Evolutionary conservation across 495 filamentous ascomycete species (phyloP).

Genomic region (Extremus antarcticus): DNA sequence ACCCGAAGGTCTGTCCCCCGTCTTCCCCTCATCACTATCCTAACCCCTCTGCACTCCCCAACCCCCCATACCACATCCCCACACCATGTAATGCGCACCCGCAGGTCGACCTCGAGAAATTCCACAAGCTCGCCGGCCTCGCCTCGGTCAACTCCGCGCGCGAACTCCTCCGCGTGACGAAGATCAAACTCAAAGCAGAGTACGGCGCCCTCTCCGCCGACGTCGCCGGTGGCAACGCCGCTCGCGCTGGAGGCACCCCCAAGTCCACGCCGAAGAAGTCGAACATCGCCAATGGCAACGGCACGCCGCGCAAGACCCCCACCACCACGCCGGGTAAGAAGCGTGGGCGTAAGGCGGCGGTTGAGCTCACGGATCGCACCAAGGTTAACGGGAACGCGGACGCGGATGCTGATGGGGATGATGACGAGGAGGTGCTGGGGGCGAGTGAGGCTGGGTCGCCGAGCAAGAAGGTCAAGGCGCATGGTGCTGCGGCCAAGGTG

Average conservation of each 20-base stretch:
- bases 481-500: background rate
- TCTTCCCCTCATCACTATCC: background rate
- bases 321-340: background rate
- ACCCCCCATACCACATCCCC: background rate
- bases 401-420: background rate
- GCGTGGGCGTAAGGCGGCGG: background rate
- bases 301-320: background rate
- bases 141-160: conserved; percentile 1
- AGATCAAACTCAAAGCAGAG: background rate
- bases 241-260: background rate
- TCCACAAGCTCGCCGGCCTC: background rate
- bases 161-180: conserved; percentile 7
- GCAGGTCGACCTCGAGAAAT: conserved; percentile 10
- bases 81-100: too few species aligned
- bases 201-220: background rate
- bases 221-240: too few species aligned
- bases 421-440: background rate
- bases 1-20: conserved; percentile 1
- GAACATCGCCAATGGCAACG: background rate
- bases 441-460: too few species aligned
- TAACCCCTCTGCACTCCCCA: background rate
- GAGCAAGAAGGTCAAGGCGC: conserved; percentile 3
- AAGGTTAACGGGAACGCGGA: background rate
- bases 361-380: background rate
- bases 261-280: background rate